These are phyloP conservation scores for Rhamnella rubrinervis DNA, from an alignment of 331 rosid genomes.

Conservation along the genomic window DNA sequence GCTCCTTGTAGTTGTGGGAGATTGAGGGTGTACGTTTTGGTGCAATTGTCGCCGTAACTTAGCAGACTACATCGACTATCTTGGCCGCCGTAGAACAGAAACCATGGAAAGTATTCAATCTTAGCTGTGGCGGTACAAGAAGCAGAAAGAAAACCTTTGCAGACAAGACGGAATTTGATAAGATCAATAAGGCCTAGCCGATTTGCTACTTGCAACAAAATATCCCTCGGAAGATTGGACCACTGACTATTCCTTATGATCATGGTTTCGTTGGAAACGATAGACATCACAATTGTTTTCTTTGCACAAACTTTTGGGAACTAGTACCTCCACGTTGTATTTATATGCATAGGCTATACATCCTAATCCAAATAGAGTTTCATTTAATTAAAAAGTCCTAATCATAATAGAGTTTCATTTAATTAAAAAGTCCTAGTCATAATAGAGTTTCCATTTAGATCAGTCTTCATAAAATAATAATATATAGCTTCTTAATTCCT, in stretches of 20 bases:
- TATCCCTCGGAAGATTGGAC: conserved; percentile 17
- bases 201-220: conserved; percentile 10
- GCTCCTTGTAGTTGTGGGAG: conserved; percentile 25
- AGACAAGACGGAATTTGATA: conserved; percentile 20
- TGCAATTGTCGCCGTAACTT: not conserved
- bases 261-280: no score
- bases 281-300: no score
- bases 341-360: no score
- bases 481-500: no score
- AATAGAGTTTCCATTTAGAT: no score
- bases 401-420: no score
- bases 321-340: no score
- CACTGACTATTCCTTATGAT: not conserved
- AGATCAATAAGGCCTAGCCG: conserved; percentile 12
- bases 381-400: no score
- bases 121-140: not conserved
- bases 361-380: no score
- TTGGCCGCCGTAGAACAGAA: conserved; percentile 13
- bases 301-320: no score
- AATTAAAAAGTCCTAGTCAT: no score
- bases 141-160: conserved; percentile 4
- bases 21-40: not conserved
- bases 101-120: conserved; percentile 15
- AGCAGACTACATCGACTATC: not conserved
- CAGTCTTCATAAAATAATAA: no score